phyloP scores from a whole-genome alignment of 768 basidiomycete species.

The Panus rudis region DNA sequence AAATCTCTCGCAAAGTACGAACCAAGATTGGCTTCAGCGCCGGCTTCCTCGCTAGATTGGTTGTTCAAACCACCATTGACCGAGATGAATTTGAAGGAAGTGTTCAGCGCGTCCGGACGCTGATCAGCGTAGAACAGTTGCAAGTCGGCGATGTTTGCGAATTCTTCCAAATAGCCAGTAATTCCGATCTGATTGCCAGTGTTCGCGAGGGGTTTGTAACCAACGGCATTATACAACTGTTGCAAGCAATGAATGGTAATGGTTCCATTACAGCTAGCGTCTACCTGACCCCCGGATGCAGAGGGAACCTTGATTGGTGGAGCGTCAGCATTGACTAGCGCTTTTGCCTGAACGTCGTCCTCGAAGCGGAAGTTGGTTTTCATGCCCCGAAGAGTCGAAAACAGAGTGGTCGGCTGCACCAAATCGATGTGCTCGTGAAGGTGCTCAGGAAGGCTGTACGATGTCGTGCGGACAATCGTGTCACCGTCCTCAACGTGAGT shows the following conservation, averaged over 20 bases:
- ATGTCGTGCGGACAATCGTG: slow-evolving; percentile 55
- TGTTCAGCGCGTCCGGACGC: slow-evolving; percentile 25
- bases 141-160: slow-evolving; percentile 25
- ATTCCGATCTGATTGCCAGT: slow-evolving; percentile 26
- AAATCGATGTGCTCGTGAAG: slow-evolving; percentile 58
- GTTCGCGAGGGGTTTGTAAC: slow-evolving; percentile 19
- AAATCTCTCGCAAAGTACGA: no score
- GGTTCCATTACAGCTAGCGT: slow-evolving; percentile 24
- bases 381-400: slow-evolving; percentile 40
- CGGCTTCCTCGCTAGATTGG: slow-evolving; percentile 46
- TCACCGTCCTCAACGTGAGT: slow-evolving; percentile 47
- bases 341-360: slow-evolving; percentile 4
- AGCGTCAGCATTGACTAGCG: slow-evolving; percentile 2
- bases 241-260: slow-evolving; percentile 28
- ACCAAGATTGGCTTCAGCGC: slow-evolving; percentile 54
- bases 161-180: slow-evolving; percentile 30
- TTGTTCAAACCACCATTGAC: slow-evolving; percentile 57
- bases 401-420: slow-evolving; percentile 69
- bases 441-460: slow-evolving; percentile 56
- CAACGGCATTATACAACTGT: slow-evolving; percentile 27
- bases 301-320: slow-evolving; percentile 24
- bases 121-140: slow-evolving; percentile 26
- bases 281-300: slow-evolving; percentile 22
- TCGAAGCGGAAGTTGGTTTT: slow-evolving; percentile 30
- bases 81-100: slow-evolving; percentile 46